Evolutionary conservation across 805 yeast species (phyloP), one percentile per base, ranked within the genome.

Genomic region (Wickerhamiella kazuoi): DNA sequence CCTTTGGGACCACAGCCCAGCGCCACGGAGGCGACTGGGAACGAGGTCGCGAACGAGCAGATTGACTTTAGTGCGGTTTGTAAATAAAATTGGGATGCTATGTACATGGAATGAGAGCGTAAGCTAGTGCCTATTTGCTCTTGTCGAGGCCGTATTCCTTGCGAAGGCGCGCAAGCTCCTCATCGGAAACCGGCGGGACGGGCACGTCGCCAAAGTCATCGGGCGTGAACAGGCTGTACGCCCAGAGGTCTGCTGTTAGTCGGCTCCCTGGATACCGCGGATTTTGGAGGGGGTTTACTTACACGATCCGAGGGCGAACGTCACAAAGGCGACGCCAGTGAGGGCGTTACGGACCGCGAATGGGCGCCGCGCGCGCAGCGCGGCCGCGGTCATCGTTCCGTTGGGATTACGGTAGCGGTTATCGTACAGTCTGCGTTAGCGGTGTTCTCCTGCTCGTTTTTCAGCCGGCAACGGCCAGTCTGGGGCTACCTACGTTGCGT

Each of bases 171-270:
- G 69, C 71, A 53, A 87, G 65, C 54, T 83, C 90, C 39, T 68
- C 75, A 44, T 79, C 90, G 30, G 77, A 69, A 43, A 87, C 68
- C 16, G 97, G 96, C 36, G 98, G 98, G 48, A 87, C 75, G 31
- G 96, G 96, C 49, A 87, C 82, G 55, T 86, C 95, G 35, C 68
- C 73, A 56, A 87, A 83, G 46, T 87, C 94, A 54, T 84, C 95
- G 64, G 49, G 58, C 34, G 51, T 67, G 42, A 56, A 52, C 34
- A 55, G 46, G 34, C 46, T 44, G 50, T 45, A 51, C 19, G 57
- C 49, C 55, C 55, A 56, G 36, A 40, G 44, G 42, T 53, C 50
- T 45, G 17, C n/a, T 13, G 40, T 43, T 39, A 38, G n/a, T n/a
- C n/a, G 33, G 7, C 14, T 15, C 30, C 21, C 8, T 33, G 19